Evolutionary conservation across 352 stramenopile genomes (phyloP).

Genomic region (Globisporangium rhizosaccharum): DNA sequence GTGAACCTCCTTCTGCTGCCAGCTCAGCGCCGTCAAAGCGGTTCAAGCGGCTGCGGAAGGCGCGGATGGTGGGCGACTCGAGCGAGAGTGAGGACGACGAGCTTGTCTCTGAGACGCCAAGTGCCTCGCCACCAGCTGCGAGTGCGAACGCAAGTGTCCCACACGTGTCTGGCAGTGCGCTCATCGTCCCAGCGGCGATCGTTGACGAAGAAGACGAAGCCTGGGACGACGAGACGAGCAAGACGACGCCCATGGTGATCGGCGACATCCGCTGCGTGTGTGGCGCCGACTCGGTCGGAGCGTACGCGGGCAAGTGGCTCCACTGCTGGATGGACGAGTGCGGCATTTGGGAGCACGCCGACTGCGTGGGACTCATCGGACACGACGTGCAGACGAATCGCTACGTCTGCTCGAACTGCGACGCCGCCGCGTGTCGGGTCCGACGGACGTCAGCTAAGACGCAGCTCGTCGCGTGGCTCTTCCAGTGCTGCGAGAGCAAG

Average conservation of each 20-base stretch:
- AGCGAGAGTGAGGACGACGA: conserved; percentile 8
- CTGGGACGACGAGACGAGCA: conserved; percentile 9
- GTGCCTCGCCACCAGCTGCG: not conserved
- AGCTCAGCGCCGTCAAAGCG: not conserved
- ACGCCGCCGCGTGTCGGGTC: conserved; percentile 24
- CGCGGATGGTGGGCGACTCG: conserved; percentile 1
- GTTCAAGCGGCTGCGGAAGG: conserved; percentile 13
- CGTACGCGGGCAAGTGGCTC: conserved; percentile 61
- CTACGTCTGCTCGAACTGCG: conserved; percentile 51
- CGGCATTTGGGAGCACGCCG: conserved; percentile 60
- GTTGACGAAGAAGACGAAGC: conserved; percentile 41
- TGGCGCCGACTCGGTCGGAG: conserved; percentile 32
- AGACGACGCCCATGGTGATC: conserved; percentile 11
- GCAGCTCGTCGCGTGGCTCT: conserved; percentile 48
- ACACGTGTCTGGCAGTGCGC: not conserved
- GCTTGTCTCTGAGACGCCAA: not conserved
- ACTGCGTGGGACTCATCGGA: conserved; percentile 55
- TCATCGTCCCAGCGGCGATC: not conserved
- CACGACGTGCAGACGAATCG: conserved; percentile 15
- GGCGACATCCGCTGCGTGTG: conserved; percentile 59
- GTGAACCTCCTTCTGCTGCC: not conserved
- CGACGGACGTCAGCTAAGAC: conserved; percentile 22
- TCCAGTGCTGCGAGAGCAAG: conserved; percentile 58
- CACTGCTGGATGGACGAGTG: conserved; percentile 66
- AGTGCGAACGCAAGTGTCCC: not conserved